Base-by-base conservation (phyloP, 768 basidiomycete species). In the Gelatoporia subvermispora region DNA sequence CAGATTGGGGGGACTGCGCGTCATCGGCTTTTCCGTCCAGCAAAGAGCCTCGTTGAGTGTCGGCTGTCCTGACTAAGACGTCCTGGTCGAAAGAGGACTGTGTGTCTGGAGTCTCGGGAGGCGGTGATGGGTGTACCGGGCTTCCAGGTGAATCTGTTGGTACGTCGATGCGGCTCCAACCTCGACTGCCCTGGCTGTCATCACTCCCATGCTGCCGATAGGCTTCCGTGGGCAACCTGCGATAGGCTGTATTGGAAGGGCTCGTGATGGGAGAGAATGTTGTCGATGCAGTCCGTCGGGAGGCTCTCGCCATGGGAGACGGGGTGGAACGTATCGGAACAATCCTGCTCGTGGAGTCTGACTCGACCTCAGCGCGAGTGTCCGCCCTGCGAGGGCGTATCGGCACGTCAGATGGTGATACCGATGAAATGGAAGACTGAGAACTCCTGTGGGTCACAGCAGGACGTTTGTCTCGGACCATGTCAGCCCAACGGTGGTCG, bases 241-340 rank as follows among this genome's bases (percentile, higher is more conserved):
- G 58, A 25, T 52, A 41, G 2, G 45, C 18, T 13, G 45, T 53
- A 1, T 52, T 56, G 1, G 75, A 73, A 2, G 76, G 72, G 34
- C 65, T 64, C 0, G 60, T 60, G 1, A 74, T 72, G 5, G 76
- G 75, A 2, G 67, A 60, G 38, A 70, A 64, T 10, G 55, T 44
- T 53, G 74, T 28, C 43, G 68, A 21, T 65, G 59, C n/a, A 68
- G 67, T 35, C 69, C 69, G 63, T 11, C 63, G 59, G 10, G 64
- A 58, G 13, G 65, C 68, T 25, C 79, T 72, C 16, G 85, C 84
- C 81, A 87, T 83, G 3, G 87, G 85, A 3, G 87, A 88, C 4
- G 86, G 63, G 11, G 60, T 85, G 84, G 43, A 89, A 58, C 21
- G 31, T 5, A 50, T 4, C 11, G 78, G 76, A 13, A 90, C 73